A percentile compares a stretch with the other conserved stretches of the same genome.
Evolutionary conservation across 2,329 filamentous ascomycete genomes (phyloP).

Genomic region (Pseudogymnoascus sp.): DNA sequence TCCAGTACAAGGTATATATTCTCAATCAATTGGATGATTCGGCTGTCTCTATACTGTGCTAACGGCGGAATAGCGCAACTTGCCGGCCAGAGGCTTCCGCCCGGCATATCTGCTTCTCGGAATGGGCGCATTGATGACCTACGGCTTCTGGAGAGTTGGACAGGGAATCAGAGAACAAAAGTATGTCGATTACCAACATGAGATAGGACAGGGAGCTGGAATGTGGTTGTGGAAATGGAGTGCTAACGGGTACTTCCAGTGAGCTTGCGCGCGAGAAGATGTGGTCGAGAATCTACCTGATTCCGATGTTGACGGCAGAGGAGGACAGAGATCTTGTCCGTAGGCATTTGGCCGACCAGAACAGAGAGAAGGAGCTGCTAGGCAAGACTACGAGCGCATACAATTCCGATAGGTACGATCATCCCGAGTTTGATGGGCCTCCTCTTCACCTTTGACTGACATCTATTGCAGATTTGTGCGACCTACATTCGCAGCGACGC

Average conservation of each 20-base stretch:
- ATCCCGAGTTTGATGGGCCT: constrained; percentile 5
- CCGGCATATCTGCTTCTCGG: constrained; percentile 72
- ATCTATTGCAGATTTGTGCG: constrained; percentile 59
- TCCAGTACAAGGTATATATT: constrained; percentile 83
- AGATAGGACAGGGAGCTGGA: background rate
- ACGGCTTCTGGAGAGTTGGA: constrained; percentile 82
- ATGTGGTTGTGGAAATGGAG: background rate
- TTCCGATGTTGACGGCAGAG: constrained; percentile 89
- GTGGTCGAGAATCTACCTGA: constrained; percentile 93
- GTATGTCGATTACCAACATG: constrained; percentile 45
- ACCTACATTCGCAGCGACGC: constrained; percentile 70
- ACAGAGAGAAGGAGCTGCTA: constrained; percentile 81
- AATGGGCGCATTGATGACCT: constrained; percentile 72
- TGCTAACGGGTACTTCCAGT: constrained; percentile 40
- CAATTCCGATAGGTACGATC: constrained; percentile 72
- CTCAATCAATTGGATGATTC: background rate
- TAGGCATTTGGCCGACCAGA: constrained; percentile 76
- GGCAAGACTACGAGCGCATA: constrained; percentile 81
- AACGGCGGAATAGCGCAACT: constrained; percentile 62
- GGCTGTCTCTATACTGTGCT: background rate
- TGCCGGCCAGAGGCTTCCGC: constrained; percentile 84
- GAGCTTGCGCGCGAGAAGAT: constrained; percentile 96
- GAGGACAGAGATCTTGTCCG: constrained; percentile 93
- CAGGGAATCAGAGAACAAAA: constrained; percentile 83
- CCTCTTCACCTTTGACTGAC: constrained; percentile 12